Evolutionary conservation across 1,284 basidiomycete genomes (phyloP), one percentile per base, ranked within the genome.

Genomic region (Ganoderma boninense): DNA sequence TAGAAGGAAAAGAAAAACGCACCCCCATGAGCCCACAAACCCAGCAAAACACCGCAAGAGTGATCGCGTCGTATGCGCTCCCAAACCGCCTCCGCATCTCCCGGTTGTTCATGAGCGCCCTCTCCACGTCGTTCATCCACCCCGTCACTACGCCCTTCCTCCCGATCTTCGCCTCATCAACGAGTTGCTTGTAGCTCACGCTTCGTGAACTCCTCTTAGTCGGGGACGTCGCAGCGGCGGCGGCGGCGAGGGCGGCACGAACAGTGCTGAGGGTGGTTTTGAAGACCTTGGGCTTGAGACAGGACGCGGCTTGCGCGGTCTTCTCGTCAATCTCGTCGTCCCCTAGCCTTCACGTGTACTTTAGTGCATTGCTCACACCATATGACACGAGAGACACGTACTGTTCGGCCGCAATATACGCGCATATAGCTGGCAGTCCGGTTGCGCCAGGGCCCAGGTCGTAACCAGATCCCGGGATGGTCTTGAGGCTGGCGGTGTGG

Each of bases 371-470:
- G 5, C 18, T 14, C 29, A 16, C 10, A 10, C 23, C 10, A 2
- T 4, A 5, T 14, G 5, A 14, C 18, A 32, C 14, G 29, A 40
- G 18, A 49, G 10, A 65, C 2, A 72, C 79, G 60, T 64, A 83
- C 82, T 77, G 72, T 73, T 79, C 73, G 5, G 81, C 81, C 10
- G 82, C 81, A 46, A 83, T 67, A 69, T 78, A 82, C 46, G 82
- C 80, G 72, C 82, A 83, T 57, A 83, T 79, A 14, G 81, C 80
- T 10, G 79, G 77, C n/a, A 83, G 66, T 10, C 79, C 82, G 16
- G 71, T 71, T 29, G 74, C 67, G 4, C 73, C 79, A 38, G 77
- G 68, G 14, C 80, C 78, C 4, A 83, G 71, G 40, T 80, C 78
- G 54, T 81, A 79, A 7, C 82, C 82, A 13, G 82, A 79, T 5